Conservation (phyloP, 1,284 basidiomycete genomes). For the Pisolithus thermaeus region DNA sequence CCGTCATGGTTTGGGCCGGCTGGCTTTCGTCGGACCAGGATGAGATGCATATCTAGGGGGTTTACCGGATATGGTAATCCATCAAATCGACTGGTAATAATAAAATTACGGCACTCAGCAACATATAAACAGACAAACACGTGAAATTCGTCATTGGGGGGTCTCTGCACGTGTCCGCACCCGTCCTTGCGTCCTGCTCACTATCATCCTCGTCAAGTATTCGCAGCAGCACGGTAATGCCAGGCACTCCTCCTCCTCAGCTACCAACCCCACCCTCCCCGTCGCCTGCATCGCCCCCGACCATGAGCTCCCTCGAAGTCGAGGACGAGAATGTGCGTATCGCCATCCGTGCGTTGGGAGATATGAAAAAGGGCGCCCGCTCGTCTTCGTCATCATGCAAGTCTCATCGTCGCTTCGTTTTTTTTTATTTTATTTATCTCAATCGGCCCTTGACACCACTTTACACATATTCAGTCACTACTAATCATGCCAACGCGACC, state of each 20-base stretch:
- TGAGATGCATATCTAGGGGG: no score
- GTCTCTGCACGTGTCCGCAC: neutral
- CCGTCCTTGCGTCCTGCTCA: neutral
- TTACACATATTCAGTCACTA: neutral
- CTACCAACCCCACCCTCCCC: neutral
- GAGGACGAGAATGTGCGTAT: slow-evolving; percentile 37
- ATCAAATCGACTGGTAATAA: neutral
- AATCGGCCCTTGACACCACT: neutral
- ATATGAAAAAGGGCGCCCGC: slow-evolving; percentile 28
- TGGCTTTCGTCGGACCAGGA: no score
- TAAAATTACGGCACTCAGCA: neutral
- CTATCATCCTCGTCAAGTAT: neutral
- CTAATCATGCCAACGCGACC: slow-evolving; percentile 3
- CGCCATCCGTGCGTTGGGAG: slow-evolving; percentile 33
- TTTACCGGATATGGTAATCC: neutral
- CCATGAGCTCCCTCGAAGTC: slow-evolving; percentile 16
- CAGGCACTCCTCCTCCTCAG: neutral
- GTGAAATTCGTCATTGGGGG: neutral
- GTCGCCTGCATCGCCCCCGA: neutral
- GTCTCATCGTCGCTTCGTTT: neutral
- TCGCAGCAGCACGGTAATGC: neutral
- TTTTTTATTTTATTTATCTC: no score
- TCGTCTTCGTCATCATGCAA: slow-evolving; percentile 8
- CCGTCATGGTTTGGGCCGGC: no score
- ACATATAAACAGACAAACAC: neutral